These are phyloP conservation scores for Pogostemon cablin DNA, from an alignment of 257 asterid species.

Conservation along the genomic window DNA sequence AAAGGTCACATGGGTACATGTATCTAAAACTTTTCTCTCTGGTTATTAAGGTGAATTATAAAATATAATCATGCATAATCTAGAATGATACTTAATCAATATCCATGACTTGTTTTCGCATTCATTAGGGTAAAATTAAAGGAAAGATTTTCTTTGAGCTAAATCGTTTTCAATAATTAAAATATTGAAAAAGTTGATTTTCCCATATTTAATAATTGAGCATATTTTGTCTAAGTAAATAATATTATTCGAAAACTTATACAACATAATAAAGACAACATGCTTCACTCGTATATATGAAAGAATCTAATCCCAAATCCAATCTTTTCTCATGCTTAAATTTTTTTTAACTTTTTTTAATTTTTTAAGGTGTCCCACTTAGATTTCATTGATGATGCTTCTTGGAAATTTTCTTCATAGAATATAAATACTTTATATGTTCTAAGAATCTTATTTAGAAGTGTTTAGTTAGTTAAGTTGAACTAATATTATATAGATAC, in stretches of 20 bases:
- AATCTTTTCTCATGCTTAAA: conserved; percentile 15
- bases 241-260: background rate
- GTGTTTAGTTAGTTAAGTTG: background rate
- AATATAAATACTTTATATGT: conserved; percentile 1
- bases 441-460: background rate
- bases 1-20: no score
- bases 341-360: no score
- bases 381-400: conserved; percentile 39
- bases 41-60: conserved; percentile 20
- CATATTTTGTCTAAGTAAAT: background rate
- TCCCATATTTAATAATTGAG: background rate
- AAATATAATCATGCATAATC: conserved; percentile 15
- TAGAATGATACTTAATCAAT: conserved; percentile 23
- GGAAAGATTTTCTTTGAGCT: background rate
- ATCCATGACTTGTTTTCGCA: background rate
- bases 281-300: background rate
- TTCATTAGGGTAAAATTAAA: conserved; percentile 6
- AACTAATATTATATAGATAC: no score
- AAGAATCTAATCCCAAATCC: conserved; percentile 38
- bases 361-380: conserved; percentile 32
- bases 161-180: background rate
- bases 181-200: conserved; percentile 13
- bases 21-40: background rate
- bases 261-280: conserved; percentile 24
- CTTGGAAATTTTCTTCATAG: background rate